Evolutionary conservation across 768 basidiomycete genomes (phyloP), one percentile per base, ranked within the genome.

Genomic region (Mycena maculata): DNA sequence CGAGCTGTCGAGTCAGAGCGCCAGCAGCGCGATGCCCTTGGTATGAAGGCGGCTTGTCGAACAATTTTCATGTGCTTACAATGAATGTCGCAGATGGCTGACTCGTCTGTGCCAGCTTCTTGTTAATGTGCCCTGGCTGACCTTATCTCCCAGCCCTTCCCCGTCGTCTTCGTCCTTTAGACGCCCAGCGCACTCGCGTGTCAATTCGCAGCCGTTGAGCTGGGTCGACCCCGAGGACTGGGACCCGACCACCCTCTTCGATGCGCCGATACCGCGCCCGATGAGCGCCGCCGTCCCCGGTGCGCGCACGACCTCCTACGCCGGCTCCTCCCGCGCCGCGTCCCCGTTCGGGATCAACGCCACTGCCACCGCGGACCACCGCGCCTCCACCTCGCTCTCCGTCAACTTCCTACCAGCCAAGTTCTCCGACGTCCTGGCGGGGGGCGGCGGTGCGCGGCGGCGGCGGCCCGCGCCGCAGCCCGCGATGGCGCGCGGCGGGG

Each of bases 191-290:
- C 67, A 63, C 59, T 13, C 50, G 20, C 54, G 59, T 22, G 3
- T 6, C 60, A 20, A 31, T 39, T 59, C 60, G 4, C 38, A 52
- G 39, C 44, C 48, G 1, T 15, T 70, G 33, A 59, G 55, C 50
- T 70, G 69, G 69, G 53, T 70, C 15, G 48, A 42, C 15, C 69
- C 69, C 3, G 63, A 69, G 48, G 68, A 69, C 38, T 63, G 48
- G 15, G 63, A 69, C 54, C 36, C 61, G 20, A 28, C 8, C 22
- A 20, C 56, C 22, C 10, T 56, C 31, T 50, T 56, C 38, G 59
- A 60, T 27, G 60, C 57, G 8, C 60, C 67, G n/a, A 50, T 59
- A 25, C 57, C 67, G 18, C 62, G 62, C 1, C 49, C 67, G 2
- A 30, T 33, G 39, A 52, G 49, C 45, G 18, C 31, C 10, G 22